These are phyloP conservation scores for Glycine latifolia DNA, from an alignment of 306 rosid genomes.

Conservation along the genomic window DNA sequence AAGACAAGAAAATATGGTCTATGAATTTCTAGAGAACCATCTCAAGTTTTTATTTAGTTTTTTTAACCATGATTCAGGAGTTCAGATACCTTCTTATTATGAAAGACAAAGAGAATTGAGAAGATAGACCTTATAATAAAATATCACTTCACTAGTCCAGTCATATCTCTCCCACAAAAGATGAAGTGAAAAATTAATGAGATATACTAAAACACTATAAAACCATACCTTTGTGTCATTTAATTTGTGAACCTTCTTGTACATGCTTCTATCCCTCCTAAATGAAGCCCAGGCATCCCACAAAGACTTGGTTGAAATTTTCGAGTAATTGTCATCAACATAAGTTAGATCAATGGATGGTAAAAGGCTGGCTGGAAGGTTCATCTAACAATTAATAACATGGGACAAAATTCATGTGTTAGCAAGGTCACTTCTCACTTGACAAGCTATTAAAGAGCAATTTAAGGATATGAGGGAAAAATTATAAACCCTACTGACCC, in stretches of 20 bases:
- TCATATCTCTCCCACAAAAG: not conserved
- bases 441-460: slow-evolving; percentile 15
- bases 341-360: slow-evolving; percentile 82
- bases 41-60: no score
- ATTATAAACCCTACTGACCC: slow-evolving; percentile 72
- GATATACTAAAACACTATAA: not conserved
- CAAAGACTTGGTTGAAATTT: slow-evolving; percentile 60
- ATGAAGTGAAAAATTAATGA: not conserved
- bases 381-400: slow-evolving; percentile 60
- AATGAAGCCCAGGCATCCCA: slow-evolving; percentile 74
- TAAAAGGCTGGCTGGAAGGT: slow-evolving; percentile 69
- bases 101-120: not conserved
- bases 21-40: no score
- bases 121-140: not conserved
- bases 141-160: no score
- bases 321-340: slow-evolving; percentile 73
- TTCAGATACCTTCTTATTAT: no score
- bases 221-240: slow-evolving; percentile 60
- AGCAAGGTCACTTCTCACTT: not conserved
- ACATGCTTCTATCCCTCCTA: slow-evolving; percentile 49
- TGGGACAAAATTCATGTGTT: slow-evolving; percentile 18
- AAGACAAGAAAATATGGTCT: no score
- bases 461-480: slow-evolving; percentile 9
- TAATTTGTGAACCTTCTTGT: slow-evolving; percentile 29
- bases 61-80: no score